A percentile compares a stretch with the other conserved stretches of the same genome.
Evolutionary conservation across 2,329 filamentous ascomycete species (phyloP).

Genomic region (Xylariomycetidae sp.): DNA sequence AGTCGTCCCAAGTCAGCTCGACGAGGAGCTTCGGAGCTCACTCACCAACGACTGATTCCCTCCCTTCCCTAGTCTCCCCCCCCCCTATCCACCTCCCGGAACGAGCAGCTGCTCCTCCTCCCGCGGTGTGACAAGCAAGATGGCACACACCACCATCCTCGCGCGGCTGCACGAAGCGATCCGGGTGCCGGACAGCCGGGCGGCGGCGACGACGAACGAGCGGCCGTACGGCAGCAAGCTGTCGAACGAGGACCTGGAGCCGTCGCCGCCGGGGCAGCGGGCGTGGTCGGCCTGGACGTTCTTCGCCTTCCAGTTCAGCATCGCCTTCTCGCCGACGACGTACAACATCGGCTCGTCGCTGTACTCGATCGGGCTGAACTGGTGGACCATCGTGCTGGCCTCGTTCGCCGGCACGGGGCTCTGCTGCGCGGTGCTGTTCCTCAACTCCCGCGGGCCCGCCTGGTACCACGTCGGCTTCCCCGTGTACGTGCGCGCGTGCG

Average conservation of each 20-base stretch:
- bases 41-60: too few species aligned
- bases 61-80: neutral
- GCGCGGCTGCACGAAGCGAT: neutral
- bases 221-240: slow-evolving; percentile 3
- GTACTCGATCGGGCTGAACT: slow-evolving; percentile 2
- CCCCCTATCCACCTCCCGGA: neutral
- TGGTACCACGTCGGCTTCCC: slow-evolving; percentile 31
- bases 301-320: slow-evolving; percentile 6
- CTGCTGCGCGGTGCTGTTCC: slow-evolving; percentile 26
- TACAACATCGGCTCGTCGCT: slow-evolving; percentile 4
- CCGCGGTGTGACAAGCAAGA: too few species aligned
- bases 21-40: too few species aligned
- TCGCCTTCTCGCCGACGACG: slow-evolving; percentile 5
- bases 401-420: slow-evolving; percentile 24
- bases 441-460: slow-evolving; percentile 28
- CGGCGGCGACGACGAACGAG: slow-evolving; percentile 1
- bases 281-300: slow-evolving; percentile 2
- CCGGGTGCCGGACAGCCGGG: neutral
- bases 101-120: too few species aligned
- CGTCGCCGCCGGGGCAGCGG: slow-evolving; percentile 2
- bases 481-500: slow-evolving; percentile 26
- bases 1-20: too few species aligned
- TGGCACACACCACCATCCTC: neutral
- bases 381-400: slow-evolving; percentile 18
- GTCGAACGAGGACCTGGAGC: slow-evolving; percentile 3